Evolutionary conservation across 2,329 filamentous ascomycete genomes (phyloP).

Genomic region (Cladosporium sp.): DNA sequence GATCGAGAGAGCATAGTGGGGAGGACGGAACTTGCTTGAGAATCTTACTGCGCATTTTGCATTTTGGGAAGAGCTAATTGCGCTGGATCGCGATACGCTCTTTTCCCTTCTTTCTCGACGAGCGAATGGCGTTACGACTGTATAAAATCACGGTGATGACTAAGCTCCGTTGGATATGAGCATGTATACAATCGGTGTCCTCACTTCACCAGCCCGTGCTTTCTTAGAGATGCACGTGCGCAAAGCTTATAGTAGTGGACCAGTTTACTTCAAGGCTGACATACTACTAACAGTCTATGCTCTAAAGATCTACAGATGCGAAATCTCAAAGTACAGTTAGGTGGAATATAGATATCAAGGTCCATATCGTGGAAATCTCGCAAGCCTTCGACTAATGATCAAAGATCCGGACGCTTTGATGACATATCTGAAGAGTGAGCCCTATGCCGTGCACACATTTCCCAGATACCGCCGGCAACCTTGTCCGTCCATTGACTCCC

Average conservation of each 20-base stretch:
- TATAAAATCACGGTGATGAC: neutral
- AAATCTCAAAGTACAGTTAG: neutral
- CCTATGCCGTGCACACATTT: neutral
- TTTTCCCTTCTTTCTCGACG: neutral
- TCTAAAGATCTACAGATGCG: neutral
- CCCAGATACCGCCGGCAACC: neutral
- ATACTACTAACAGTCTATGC: neutral
- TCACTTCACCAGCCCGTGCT: neutral
- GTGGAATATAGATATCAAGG: neutral
- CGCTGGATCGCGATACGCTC: conserved; percentile 4
- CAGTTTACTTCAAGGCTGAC: too few species aligned
- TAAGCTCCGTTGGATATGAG: neutral
- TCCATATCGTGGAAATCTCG: neutral
- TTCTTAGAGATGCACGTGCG: neutral
- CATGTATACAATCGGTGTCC: neutral
- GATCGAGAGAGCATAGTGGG: conserved; percentile 19
- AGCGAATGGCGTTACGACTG: neutral
- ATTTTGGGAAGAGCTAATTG: neutral
- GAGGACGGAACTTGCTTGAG: conserved; percentile 17
- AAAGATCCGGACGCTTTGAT: neutral
- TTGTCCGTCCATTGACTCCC: neutral
- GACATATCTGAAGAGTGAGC: neutral
- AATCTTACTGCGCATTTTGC: neutral
- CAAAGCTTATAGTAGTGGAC: neutral
- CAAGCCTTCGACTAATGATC: neutral